Evolutionary conservation across 1,284 basidiomycete genomes (phyloP).

Genomic region (Apiotrichum brassicae): DNA sequence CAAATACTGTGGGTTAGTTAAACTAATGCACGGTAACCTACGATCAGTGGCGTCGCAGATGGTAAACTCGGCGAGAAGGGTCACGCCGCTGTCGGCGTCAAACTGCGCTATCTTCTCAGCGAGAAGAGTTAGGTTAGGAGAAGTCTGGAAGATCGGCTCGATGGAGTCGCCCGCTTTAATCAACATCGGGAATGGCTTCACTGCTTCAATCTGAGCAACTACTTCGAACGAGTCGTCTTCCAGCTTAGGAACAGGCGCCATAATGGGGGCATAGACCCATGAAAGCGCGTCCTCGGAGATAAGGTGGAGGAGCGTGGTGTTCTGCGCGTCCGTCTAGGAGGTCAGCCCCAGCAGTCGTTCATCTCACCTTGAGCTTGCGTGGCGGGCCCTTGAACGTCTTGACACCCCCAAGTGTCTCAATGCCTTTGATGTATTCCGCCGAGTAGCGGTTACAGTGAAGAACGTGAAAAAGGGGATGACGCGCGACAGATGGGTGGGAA

Average conservation of each 20-base stretch:
- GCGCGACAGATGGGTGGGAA: conserved; percentile 22
- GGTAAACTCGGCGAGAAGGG: neutral
- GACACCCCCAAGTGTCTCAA: conserved; percentile 23
- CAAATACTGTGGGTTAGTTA: too few species aligned
- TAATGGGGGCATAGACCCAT: conserved; percentile 22
- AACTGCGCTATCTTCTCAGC: too few species aligned
- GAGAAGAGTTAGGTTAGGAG: too few species aligned
- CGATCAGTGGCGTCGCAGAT: too few species aligned
- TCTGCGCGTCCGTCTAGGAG: conserved; percentile 28
- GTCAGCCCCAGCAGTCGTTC: conserved; percentile 2
- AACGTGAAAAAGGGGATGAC: conserved; percentile 9
- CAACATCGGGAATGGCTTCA: neutral
- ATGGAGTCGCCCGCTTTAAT: too few species aligned
- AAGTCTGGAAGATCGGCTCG: too few species aligned
- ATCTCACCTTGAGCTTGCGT: conserved; percentile 26
- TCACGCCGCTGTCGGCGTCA: neutral
- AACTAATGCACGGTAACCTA: too few species aligned
- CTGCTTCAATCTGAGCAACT: neutral
- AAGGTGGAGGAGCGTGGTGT: conserved; percentile 22
- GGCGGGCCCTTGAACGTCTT: conserved; percentile 25
- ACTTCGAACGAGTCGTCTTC: neutral
- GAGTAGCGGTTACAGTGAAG: conserved; percentile 23
- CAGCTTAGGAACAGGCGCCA: conserved; percentile 1
- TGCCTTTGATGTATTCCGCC: conserved; percentile 21
- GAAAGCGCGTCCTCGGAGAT: conserved; percentile 25